These are phyloP conservation scores for Sporisorium exsertum DNA, from an alignment of 1,284 basidiomycete genomes.

Conservation along the genomic window DNA sequence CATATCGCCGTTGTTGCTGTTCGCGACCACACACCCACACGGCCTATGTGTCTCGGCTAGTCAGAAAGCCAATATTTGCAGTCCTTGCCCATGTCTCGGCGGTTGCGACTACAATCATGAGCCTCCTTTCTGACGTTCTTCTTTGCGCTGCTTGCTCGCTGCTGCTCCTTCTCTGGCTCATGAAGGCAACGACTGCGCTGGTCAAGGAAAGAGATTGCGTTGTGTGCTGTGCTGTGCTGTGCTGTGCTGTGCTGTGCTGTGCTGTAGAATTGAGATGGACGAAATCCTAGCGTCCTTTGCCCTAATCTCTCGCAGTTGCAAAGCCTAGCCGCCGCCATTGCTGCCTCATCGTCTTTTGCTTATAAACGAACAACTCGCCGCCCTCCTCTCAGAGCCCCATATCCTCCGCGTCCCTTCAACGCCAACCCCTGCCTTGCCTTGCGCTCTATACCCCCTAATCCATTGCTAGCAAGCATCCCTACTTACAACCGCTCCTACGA, in stretches of 20 bases:
- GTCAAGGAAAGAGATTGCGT: too few relatives aligned
- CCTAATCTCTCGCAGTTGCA: not conserved
- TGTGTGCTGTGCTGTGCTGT: too few relatives aligned
- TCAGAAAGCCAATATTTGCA: conserved; percentile 6
- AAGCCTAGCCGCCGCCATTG: not conserved
- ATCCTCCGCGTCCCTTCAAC: not conserved
- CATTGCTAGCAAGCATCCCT: not conserved
- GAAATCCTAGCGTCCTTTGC: not conserved
- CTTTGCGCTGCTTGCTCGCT: not conserved
- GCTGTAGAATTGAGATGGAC: not conserved
- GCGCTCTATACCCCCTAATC: not conserved
- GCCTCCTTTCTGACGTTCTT: not conserved
- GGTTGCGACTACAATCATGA: conserved; percentile 24
- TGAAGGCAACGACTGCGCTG: too few relatives aligned
- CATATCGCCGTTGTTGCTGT: not conserved
- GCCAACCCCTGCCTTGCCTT: not conserved
- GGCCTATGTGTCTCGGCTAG: not conserved
- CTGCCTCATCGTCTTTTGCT: conserved; percentile 2
- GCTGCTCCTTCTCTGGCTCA: not conserved
- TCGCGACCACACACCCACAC: too few relatives aligned
- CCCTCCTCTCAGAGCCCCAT: not conserved
- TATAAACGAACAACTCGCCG: conserved; percentile 8
- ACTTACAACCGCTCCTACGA: not conserved
- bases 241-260: not conserved
- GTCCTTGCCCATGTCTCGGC: conserved; percentile 6